These are phyloP conservation scores for Thymus mandschuricus DNA, from an alignment of 257 asterid species.

Conservation along the genomic window DNA sequence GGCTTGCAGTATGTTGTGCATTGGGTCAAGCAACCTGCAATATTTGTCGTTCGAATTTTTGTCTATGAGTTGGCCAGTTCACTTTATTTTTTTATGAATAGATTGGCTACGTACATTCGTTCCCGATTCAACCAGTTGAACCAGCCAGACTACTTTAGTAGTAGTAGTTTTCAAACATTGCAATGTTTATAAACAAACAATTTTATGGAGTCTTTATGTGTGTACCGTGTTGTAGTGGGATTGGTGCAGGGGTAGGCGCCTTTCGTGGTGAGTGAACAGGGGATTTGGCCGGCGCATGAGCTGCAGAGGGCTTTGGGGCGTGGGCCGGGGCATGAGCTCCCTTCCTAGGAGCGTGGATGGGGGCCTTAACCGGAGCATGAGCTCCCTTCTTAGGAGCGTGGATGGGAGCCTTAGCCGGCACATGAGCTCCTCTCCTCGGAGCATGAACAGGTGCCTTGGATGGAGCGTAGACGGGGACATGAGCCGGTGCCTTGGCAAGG, in stretches of 20 bases:
- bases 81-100: too few relatives aligned
- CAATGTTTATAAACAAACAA: background rate
- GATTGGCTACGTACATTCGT: too few relatives aligned
- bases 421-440: conserved; percentile 17
- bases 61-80: too few relatives aligned
- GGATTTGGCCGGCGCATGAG: conserved; percentile 25
- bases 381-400: conserved; percentile 14
- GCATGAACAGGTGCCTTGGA: conserved; percentile 11
- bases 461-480: conserved; percentile 19
- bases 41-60: too few relatives aligned
- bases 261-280: conserved; percentile 19
- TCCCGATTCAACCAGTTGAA: too few relatives aligned
- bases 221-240: conserved; percentile 31
- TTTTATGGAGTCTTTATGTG: background rate
- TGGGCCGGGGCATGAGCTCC: conserved; percentile 3
- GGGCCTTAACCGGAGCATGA: conserved; percentile 30
- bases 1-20: conserved; percentile 39
- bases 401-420: conserved; percentile 13
- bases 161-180: too few relatives aligned
- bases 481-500: conserved; percentile 24
- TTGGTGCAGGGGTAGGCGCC: conserved; percentile 11
- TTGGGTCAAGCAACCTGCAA: conserved; percentile 38
- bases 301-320: background rate
- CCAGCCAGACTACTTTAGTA: too few relatives aligned
- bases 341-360: background rate